These are phyloP conservation scores for Colletotrichum sp. DNA, from an alignment of 2,329 filamentous ascomycete genomes.

Conservation along the genomic window DNA sequence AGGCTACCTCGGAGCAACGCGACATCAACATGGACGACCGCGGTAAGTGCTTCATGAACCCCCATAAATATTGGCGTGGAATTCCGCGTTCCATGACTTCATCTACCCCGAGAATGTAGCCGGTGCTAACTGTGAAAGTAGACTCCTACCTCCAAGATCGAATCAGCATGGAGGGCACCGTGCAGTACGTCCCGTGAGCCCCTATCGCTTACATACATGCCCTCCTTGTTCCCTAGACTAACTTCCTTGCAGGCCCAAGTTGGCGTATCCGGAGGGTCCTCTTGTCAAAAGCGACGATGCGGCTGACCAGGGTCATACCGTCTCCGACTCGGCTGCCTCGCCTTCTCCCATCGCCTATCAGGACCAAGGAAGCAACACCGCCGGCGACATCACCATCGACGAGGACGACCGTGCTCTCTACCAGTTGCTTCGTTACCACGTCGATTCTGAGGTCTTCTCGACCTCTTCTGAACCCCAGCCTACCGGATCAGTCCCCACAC, in stretches of 20 bases:
- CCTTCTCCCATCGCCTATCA: background rate
- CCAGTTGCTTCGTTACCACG: background rate
- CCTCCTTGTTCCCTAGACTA: background rate
- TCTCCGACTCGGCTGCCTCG: background rate
- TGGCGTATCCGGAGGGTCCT: background rate
- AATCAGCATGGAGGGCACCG: background rate
- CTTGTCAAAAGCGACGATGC: background rate
- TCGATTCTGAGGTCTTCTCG: background rate
- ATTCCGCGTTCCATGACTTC: background rate
- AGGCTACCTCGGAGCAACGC: fast-evolving
- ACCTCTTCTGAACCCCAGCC: background rate
- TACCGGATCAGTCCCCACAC: background rate
- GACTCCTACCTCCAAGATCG: background rate
- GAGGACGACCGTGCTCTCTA: background rate
- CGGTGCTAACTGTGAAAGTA: background rate
- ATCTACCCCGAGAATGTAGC: background rate
- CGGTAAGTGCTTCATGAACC: background rate
- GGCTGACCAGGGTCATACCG: background rate
- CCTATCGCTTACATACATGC: background rate
- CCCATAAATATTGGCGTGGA: background rate
- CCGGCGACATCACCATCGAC: background rate
- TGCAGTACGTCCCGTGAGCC: background rate
- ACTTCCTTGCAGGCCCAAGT: background rate
- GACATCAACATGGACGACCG: background rate
- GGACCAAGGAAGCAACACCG: background rate